phyloP scores from a whole-genome alignment of 2,329 filamentous ascomycete species.

The Verticillium nonalfalfae region DNA sequence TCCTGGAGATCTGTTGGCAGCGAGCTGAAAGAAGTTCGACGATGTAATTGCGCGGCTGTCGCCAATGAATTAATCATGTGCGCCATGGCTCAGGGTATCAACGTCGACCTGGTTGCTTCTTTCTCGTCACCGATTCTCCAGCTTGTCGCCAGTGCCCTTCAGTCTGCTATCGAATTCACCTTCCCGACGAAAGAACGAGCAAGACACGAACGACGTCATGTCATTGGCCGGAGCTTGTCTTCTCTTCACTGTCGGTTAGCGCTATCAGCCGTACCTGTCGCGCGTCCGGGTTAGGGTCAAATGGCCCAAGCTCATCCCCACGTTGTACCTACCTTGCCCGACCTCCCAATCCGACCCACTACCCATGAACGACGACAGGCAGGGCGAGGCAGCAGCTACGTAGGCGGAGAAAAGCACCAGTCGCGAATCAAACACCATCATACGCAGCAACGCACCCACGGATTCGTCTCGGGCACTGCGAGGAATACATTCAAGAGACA shows the following conservation, averaged over 20 bases:
- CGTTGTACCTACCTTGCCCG: not conserved
- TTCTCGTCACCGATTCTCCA: not conserved
- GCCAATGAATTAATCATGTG: constrained; percentile 59
- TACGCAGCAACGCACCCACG: not conserved
- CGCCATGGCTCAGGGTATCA: constrained; percentile 3
- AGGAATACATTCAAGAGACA: not conserved
- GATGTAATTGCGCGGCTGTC: constrained; percentile 62
- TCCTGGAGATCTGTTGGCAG: constrained; percentile 66
- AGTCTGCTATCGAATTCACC: not conserved
- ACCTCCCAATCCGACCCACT: not conserved
- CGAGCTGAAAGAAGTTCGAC: constrained; percentile 46
- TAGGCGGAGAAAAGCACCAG: not conserved
- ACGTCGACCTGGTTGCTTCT: not conserved
- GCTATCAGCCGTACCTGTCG: not conserved
- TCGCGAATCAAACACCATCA: not conserved
- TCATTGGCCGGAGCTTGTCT: constrained; percentile 1
- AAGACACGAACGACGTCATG: not conserved
- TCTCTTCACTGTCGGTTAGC: not conserved
- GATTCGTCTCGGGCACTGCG: not conserved
- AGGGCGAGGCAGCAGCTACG: not conserved
- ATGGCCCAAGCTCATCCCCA: not conserved
- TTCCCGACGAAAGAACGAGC: not conserved
- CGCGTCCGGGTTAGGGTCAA: not conserved
- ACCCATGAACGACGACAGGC: not conserved
- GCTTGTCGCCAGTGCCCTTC: not conserved